Base-by-base conservation (phyloP, 2,329 filamentous ascomycete species). In the Neofusicoccum laricinum region DNA sequence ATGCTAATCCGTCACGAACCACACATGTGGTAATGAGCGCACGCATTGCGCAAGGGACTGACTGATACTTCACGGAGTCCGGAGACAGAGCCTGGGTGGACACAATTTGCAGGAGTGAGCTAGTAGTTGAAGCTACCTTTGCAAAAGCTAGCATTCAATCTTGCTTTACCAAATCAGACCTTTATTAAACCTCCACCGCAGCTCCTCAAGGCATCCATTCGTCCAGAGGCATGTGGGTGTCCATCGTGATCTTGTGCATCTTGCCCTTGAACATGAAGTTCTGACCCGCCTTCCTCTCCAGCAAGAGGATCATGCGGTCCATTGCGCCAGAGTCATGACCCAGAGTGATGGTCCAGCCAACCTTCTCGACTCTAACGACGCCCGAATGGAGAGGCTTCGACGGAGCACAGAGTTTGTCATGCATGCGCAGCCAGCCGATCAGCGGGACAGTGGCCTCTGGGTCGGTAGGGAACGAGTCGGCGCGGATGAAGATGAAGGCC, bases 261-360 rank as follows among this genome's bases (percentile, higher is more conserved):
- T 15, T 46, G 36, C 30, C 41, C 41, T 36, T n/a, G 55, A 34
- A 59, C 40, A 38, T 46, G 4, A 59, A 25, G 2, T 17, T 36
- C n/a, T 45, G 25, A 1, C 55, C 55, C 11, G 55, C 55, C 55
- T 59, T 59, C 25, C 21, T 46, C 41, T 59, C 55, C 25, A 59
- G 30, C 32, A 59, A 15, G 2, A 12, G 25, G 2, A n/a, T 21
- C 55, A 59, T 59, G 41, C 55, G 55, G 30, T 59, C 55, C 25
- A 59, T 15, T 4, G 55, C 55, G 12, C 55, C 55, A 4, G 55
- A 14, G n/a, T 15, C 4, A 14, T 59, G n/a, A 40, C 55, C 55
- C 4, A 59, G 15, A 3, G 55, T 59, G 11, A 59, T 38, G 11
- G 46, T 17, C 55, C 55, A 59, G 15, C 55, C 55, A 10, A 46